A percentile compares a stretch with the other conserved stretches of the same genome.
Evolutionary conservation across 2,329 filamentous ascomycete species (phyloP).

Genomic region (Alternaria alternata): DNA sequence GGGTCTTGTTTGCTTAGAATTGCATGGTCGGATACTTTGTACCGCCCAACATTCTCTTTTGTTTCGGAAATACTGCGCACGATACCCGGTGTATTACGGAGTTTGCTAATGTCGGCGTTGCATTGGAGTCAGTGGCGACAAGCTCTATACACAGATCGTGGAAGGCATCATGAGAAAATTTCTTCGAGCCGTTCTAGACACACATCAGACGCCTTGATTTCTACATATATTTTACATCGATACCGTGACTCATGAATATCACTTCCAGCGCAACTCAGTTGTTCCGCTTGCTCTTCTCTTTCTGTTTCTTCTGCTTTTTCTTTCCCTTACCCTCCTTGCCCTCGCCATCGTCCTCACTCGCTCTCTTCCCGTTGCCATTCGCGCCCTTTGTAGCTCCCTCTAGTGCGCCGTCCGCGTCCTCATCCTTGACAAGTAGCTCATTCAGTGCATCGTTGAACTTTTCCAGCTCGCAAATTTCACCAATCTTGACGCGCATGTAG

Average conservation of each 20-base stretch:
- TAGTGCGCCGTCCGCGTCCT: slow-evolving; percentile 27
- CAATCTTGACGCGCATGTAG: slow-evolving; percentile 76
- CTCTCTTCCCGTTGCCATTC: slow-evolving; percentile 42
- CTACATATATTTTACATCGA: background rate
- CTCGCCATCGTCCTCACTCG: slow-evolving; percentile 38
- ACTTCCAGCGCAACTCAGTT: slow-evolving; percentile 23
- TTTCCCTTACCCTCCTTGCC: slow-evolving; percentile 35
- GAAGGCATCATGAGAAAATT: background rate
- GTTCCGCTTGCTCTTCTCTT: slow-evolving; percentile 41
- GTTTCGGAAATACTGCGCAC: background rate
- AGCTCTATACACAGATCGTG: background rate
- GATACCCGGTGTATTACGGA: background rate
- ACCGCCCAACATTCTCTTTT: too few species aligned
- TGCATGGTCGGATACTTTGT: too few species aligned
- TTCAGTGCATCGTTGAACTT: slow-evolving; percentile 68
- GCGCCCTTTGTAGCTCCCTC: slow-evolving; percentile 27
- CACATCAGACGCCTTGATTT: background rate
- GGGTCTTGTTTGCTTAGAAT: too few species aligned
- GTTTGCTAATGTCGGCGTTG: background rate
- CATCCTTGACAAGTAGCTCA: slow-evolving; percentile 59
- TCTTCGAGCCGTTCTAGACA: background rate
- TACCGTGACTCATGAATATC: background rate
- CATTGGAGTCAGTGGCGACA: background rate
- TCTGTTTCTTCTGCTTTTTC: slow-evolving; percentile 32
- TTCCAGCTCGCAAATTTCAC: slow-evolving; percentile 73